Base-by-base conservation (phyloP, 148 eudicot genomes). In the Persicaria tinctoria region DNA sequence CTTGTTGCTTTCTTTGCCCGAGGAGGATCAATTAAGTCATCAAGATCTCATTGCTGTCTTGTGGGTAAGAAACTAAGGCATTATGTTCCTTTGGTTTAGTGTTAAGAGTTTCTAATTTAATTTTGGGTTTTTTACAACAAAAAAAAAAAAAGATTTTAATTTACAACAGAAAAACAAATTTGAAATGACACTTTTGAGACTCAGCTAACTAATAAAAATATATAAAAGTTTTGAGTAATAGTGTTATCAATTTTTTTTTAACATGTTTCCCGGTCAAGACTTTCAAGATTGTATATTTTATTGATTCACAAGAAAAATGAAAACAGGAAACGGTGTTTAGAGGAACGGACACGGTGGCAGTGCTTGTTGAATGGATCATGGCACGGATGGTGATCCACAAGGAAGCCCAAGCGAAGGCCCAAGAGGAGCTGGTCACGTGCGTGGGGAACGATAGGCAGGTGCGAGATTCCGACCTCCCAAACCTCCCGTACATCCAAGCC, bases 301-400 rank as follows among this genome's bases (percentile, higher is more conserved):
- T 60, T 62, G 46, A 46, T 64, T 20, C 5, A 11, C 41, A 7
- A 20, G 38, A 17, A 23, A n/a, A 27, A 5, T 17, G 70, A 4
- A 10, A 73, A 57, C 75, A 92, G 97, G 97, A 92, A 73, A 92
- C 84, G 80, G 66, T 92, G 59, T 92, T 92, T 49, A 85, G 97
- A 88, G 97, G 97, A 73, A 84, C 92, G 46, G 97, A 92, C 68
- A 90, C 92, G 23, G 85, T 90, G 4, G 95, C 95, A 2, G 78
- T 87, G 51, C 90, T 92, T 45, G 79, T 90, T 4, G 97, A 92
- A 62, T 92, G 97, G 95, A 81, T 84, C 76, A 76, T 92, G 83
- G 95, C 97, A 0, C 81, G 95, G 76, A 83, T 92, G 80, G 85
- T 83, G 50, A 20, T 87, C 56, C 92, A 92, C 89, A 91, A 78